Evolutionary conservation across 495 filamentous ascomycete species (phyloP).

Genomic region (Aspergillus conjunctus): DNA sequence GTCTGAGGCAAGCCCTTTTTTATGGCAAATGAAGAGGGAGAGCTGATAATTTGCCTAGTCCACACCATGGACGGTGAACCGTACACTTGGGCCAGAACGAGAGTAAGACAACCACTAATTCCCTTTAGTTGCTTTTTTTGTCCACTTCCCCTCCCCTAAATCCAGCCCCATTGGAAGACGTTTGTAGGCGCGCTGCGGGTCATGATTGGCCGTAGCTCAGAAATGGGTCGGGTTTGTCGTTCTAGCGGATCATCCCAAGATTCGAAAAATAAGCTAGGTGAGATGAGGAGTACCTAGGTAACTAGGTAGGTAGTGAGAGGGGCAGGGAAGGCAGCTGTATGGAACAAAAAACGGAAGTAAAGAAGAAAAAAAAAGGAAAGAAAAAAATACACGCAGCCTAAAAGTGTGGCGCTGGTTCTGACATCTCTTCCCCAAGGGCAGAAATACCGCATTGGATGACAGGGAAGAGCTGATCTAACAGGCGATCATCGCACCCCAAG

Average conservation of each 20-base stretch:
- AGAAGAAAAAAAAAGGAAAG: constrained; percentile 7
- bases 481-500: constrained; percentile 3
- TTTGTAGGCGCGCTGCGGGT: background rate
- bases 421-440: constrained; percentile 1
- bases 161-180: background rate
- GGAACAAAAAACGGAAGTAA: constrained; percentile 13
- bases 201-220: background rate
- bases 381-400: background rate
- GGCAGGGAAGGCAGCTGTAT: background rate
- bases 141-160: background rate
- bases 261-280: background rate
- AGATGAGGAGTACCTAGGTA: background rate
- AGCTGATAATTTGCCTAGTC: constrained; percentile 1
- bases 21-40: background rate
- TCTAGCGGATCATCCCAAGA: constrained; percentile 1
- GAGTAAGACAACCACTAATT: background rate
- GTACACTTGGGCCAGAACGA: background rate
- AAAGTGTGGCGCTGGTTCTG: constrained; percentile 9
- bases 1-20: background rate
- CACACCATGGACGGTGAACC: constrained; percentile 5
- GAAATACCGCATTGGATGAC: constrained; percentile 3
- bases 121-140: background rate
- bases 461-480: constrained; percentile 4
- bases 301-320: constrained; percentile 6
- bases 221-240: background rate